phyloP scores from a whole-genome alignment of 2,329 filamentous ascomycete species.

The Fusarium xylarioides region DNA sequence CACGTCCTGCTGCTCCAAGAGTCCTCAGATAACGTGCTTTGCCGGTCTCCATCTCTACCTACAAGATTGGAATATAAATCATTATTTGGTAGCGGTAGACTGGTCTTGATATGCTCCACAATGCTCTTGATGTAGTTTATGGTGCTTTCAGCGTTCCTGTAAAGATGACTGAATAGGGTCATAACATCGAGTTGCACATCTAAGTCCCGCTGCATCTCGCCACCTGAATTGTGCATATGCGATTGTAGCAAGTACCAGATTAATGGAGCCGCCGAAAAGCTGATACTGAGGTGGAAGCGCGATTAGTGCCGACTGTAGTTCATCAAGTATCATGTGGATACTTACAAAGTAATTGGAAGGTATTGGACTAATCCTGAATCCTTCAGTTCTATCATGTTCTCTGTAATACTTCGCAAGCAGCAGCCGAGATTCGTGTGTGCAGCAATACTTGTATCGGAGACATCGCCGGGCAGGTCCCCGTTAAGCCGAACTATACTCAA shows the following conservation, averaged over 20 bases:
- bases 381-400: background rate
- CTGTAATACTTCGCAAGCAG: background rate
- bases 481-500: background rate
- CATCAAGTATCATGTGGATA: background rate
- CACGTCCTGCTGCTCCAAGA: background rate
- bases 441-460: background rate
- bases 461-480: background rate
- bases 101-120: background rate
- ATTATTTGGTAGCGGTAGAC: background rate
- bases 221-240: background rate
- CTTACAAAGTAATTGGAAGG: background rate
- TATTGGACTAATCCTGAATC: background rate
- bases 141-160: background rate
- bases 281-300: background rate
- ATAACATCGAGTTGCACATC: background rate
- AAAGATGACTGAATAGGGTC: background rate
- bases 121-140: background rate
- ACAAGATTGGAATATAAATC: accelerated
- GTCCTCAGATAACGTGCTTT: background rate
- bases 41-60: background rate
- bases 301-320: background rate
- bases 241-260: background rate
- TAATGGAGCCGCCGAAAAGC: background rate
- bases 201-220: background rate
- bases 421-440: background rate